Conservation (phyloP, 169 alveolate genomes). For the Miamiensis avidus region DNA sequence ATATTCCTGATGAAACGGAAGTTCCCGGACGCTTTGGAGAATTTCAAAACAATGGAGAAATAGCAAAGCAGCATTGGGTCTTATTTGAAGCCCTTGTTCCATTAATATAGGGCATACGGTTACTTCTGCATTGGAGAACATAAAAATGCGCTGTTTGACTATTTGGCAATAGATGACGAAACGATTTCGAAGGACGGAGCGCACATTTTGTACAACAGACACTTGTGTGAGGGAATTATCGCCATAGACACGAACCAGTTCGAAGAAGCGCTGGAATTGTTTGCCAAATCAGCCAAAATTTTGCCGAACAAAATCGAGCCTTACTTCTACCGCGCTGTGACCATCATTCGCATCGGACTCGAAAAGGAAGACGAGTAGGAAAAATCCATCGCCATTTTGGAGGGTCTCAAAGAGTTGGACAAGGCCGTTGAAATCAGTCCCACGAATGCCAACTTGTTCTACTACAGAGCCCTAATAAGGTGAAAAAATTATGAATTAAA, state of each 20-base stretch:
- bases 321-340: constrained; percentile 31
- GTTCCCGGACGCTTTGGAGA: constrained; percentile 27
- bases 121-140: constrained; percentile 34
- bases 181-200: constrained; percentile 4
- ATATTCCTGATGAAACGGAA: constrained; percentile 46
- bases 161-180: constrained; percentile 23
- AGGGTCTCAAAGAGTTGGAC: constrained; percentile 32
- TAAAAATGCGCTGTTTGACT: constrained; percentile 41
- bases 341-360: constrained; percentile 28
- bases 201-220: constrained; percentile 24
- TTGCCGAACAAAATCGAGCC: constrained; percentile 43
- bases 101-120: constrained; percentile 46
- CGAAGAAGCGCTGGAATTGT: constrained; percentile 24
- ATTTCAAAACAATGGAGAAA: constrained; percentile 17
- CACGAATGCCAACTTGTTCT: constrained; percentile 36
- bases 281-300: constrained; percentile 31
- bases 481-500: too few species aligned
- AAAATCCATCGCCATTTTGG: not conserved
- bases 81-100: constrained; percentile 39
- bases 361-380: constrained; percentile 14
- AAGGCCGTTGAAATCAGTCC: constrained; percentile 27
- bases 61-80: constrained; percentile 20
- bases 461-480: constrained; percentile 32
- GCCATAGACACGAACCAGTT: constrained; percentile 23
- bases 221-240: constrained; percentile 46